These are phyloP conservation scores for Cytauxzoon felis DNA, from an alignment of 169 alveolate species.

Conservation along the genomic window DNA sequence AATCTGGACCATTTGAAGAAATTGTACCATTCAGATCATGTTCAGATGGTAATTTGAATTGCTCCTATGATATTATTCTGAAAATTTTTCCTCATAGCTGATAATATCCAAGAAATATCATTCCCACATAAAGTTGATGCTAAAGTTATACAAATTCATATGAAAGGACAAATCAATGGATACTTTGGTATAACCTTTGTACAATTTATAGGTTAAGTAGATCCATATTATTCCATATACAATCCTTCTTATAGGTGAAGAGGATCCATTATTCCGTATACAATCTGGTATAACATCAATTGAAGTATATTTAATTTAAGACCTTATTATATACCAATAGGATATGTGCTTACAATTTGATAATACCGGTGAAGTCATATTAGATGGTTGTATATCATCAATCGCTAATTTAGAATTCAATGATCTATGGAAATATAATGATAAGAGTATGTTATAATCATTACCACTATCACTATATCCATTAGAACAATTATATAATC, in stretches of 20 bases:
- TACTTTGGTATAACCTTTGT: constrained; percentile 82
- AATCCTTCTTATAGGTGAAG: constrained; percentile 70
- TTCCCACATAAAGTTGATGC: constrained; percentile 70
- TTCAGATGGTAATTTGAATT: constrained; percentile 47
- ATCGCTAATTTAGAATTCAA: constrained; percentile 66
- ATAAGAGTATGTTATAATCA: constrained; percentile 50
- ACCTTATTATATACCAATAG: constrained; percentile 3
- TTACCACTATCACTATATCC: not conserved
- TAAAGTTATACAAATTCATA: constrained; percentile 70
- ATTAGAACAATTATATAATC: constrained; percentile 53
- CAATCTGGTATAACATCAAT: constrained; percentile 84
- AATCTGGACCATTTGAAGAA: constrained; percentile 62
- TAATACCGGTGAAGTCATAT: constrained; percentile 70
- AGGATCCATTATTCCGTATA: constrained; percentile 78
- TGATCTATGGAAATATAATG: constrained; percentile 72
- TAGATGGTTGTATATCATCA: constrained; percentile 70
- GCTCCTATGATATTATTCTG: not conserved
- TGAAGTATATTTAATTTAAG: constrained; percentile 20
- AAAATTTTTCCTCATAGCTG: no score
- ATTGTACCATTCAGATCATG: constrained; percentile 69
- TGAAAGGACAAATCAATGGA: constrained; percentile 77
- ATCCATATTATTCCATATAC: no score
- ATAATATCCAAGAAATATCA: constrained; percentile 60
- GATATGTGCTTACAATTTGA: constrained; percentile 75
- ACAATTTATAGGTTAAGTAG: constrained; percentile 79